A percentile compares a stretch with the other conserved stretches of the same genome.
phyloP scores from a whole-genome alignment of 2,329 filamentous ascomycete genomes.

The Xylariaceae sp. region DNA sequence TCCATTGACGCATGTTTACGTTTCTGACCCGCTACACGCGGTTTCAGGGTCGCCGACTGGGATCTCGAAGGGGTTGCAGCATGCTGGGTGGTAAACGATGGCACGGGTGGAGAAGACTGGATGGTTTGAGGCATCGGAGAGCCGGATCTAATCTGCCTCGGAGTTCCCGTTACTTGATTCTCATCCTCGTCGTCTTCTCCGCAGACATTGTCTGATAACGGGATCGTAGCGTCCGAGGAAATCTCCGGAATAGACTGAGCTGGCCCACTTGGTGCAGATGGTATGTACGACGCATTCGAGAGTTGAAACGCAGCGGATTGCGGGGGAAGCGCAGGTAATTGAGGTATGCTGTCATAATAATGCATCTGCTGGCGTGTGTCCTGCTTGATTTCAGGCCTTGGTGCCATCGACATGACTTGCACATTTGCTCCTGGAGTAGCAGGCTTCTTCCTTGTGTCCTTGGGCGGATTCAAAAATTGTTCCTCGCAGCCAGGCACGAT shows the following conservation, averaged over 20 bases:
- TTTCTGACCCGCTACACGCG: conserved; percentile 65
- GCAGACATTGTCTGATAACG: conserved; percentile 62
- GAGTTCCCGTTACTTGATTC: conserved; percentile 36
- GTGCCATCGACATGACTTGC: conserved; percentile 48
- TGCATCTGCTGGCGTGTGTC: conserved; percentile 37
- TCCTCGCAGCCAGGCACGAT: conserved; percentile 87
- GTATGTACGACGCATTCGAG: conserved; percentile 29
- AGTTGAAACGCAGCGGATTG: conserved; percentile 18
- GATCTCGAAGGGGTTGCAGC: conserved; percentile 74
- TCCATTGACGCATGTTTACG: conserved; percentile 77
- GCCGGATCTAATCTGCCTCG: conserved; percentile 52
- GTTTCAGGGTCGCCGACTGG: conserved; percentile 61
- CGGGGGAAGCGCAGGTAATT: conserved; percentile 38
- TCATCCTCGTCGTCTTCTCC: conserved; percentile 50
- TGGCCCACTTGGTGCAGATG: conserved; percentile 36
- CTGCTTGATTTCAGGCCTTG: conserved; percentile 53
- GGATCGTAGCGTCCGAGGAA: conserved; percentile 75
- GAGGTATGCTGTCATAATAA: conserved; percentile 41
- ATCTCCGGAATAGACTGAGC: conserved; percentile 46
- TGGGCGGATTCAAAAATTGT: conserved; percentile 63
- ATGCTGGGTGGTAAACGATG: conserved; percentile 53
- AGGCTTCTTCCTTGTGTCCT: conserved; percentile 67
- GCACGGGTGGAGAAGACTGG: conserved; percentile 86
- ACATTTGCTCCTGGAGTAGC: conserved; percentile 54
- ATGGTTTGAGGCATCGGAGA: conserved; percentile 70